phyloP scores from a whole-genome alignment of 169 alveolate genomes.

The Eimeria brunetti region DNA sequence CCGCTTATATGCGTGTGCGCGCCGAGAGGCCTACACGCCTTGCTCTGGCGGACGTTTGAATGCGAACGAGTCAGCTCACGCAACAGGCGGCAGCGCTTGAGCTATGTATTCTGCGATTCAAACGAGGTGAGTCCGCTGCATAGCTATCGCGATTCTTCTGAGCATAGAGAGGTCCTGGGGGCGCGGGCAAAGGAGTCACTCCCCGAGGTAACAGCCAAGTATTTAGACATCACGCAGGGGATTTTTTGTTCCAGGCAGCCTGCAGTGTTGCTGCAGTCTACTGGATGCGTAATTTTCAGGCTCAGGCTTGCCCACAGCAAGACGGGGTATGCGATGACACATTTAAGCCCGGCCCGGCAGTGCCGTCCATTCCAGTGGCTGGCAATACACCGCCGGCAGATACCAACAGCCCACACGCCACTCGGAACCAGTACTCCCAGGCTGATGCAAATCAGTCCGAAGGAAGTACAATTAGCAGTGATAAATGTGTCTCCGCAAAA shows the following conservation, averaged over 20 bases:
- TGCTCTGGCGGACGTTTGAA: slow-evolving; percentile 66
- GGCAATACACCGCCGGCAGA: background rate
- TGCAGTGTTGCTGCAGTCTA: background rate
- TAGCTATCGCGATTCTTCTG: background rate
- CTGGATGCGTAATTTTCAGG: background rate
- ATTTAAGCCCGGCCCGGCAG: background rate
- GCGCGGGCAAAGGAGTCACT: background rate
- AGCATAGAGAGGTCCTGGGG: background rate
- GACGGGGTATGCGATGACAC: slow-evolving; percentile 38
- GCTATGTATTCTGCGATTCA: slow-evolving; percentile 65
- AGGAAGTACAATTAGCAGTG: slow-evolving; percentile 1
- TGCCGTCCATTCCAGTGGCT: slow-evolving; percentile 1
- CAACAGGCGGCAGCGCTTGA: slow-evolving; percentile 61
- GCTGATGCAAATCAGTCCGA: background rate
- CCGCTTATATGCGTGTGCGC: slow-evolving; percentile 72
- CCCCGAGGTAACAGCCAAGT: background rate
- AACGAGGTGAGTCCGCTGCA: slow-evolving; percentile 25
- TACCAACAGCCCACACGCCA: background rate
- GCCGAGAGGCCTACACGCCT: slow-evolving; percentile 63
- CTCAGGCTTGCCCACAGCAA: background rate
- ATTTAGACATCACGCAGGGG: background rate
- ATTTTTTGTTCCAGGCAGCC: background rate
- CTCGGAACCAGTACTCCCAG: slow-evolving; percentile 1
- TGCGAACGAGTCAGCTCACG: slow-evolving; percentile 60
- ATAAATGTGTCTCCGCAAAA: slow-evolving; percentile 54